Base-by-base conservation (phyloP, 2,329 filamentous ascomycete genomes). In the Alternaria gansuensis region DNA sequence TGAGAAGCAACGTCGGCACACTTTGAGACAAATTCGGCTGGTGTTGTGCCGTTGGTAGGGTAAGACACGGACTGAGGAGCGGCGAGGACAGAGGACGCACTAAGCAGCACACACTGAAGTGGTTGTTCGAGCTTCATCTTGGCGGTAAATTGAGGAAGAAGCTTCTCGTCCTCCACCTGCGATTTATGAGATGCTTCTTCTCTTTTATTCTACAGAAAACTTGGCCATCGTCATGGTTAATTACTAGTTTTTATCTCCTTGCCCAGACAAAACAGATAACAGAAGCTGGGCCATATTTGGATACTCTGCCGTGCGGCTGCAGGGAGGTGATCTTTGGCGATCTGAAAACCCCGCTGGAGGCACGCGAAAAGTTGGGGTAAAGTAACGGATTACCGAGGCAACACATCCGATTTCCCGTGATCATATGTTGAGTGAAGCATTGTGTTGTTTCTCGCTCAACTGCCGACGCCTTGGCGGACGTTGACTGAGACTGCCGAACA, bases 1-100 rank as follows among this genome's bases (percentile, higher is more conserved):
- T 64, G 63, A 26, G 67, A 70, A 2, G 68, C 73, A 13, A 80
- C 64, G 28, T 66, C 63, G 9, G 64, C 61, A 56, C 74, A 76
- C 24, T 63, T 61, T 3, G 63, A 37, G 37, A 64, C 60, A 53
- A 74, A 72, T 34, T 67, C 60, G 34, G 51, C 58, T 4, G 59
- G 29, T 21, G 37, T 43, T 36, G 48, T 43, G 39, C 41, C 39
- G 31, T 36, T 46, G 10, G 41, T 24, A 7, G 44, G 39, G 23
- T 58, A 45, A 3, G 40, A 23, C 10, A 41, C 39, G 11, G 51
- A 31, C 29, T 59, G 41, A 26, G 51, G 33, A 41, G 49, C 40
- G 26, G 64, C 63, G 36, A 59, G 24, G 36, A 45, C 63, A 7
- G 55, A 52, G 4, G 59, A 54, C 2, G 57, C 59, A 43, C 40